Conservation (phyloP, 129 eudicot genomes). For the Gnaphalium uliginosum region DNA sequence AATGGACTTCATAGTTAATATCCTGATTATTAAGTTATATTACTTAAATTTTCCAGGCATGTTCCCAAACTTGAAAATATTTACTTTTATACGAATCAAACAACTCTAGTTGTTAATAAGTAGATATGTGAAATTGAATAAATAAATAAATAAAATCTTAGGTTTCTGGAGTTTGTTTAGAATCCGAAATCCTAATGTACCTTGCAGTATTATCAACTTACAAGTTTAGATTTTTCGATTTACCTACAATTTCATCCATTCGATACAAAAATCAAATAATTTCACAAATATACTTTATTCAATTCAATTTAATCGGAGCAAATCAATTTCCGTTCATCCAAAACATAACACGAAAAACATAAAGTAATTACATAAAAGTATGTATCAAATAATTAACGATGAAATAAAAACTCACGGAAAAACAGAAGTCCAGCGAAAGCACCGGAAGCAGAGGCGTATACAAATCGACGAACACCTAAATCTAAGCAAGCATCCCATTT, state of each 20-base stretch:
- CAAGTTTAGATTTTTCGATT: too few relatives aligned
- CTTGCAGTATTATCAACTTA: background rate
- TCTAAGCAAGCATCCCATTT: conserved; percentile 94
- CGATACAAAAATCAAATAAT: background rate
- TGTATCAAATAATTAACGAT: background rate
- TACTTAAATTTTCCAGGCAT: too few relatives aligned
- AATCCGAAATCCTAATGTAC: background rate
- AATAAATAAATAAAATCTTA: too few relatives aligned
- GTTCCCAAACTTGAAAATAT: too few relatives aligned
- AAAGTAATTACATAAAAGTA: background rate
- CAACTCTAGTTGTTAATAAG: too few relatives aligned
- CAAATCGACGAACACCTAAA: conserved; percentile 87
- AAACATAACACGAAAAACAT: background rate
- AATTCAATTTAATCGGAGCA: background rate
- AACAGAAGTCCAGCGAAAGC: conserved; percentile 82
- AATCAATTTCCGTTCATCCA: background rate
- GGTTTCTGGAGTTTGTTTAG: too few relatives aligned
- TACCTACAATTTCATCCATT: background rate
- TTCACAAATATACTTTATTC: background rate
- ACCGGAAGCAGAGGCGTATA: conserved; percentile 73
- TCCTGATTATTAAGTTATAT: too few relatives aligned
- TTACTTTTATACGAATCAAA: too few relatives aligned
- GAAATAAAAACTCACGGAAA: conserved; percentile 53
- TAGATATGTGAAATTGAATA: too few relatives aligned
- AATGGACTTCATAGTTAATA: background rate